A percentile compares a stretch with the other conserved stretches of the same genome.
Evolutionary conservation across 257 asterid genomes (phyloP).

Genomic region (Cinchona pubescens): DNA sequence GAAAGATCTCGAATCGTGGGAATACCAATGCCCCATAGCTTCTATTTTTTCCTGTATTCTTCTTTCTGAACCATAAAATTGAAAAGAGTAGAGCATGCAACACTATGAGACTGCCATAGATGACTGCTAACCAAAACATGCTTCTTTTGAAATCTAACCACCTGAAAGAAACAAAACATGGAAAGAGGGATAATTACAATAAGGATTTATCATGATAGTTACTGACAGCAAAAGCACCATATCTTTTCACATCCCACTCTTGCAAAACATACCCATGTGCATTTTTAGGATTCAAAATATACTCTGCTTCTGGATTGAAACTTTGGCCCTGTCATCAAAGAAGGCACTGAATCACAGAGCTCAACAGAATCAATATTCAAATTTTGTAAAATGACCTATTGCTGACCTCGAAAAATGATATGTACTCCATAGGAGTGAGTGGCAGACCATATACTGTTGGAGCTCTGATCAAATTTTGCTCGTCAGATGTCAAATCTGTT

Average conservation of each 20-base stretch:
- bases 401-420: slow-evolving; percentile 71
- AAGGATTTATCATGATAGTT: not conserved
- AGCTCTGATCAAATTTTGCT: slow-evolving; percentile 30
- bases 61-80: slow-evolving; percentile 47
- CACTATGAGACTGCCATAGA: slow-evolving; percentile 52
- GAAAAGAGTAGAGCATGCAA: slow-evolving; percentile 50
- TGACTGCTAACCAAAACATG: slow-evolving; percentile 82
- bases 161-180: slow-evolving; percentile 34
- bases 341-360: slow-evolving; percentile 25
- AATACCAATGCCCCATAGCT: slow-evolving; percentile 66
- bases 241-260: not conserved
- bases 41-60: slow-evolving; percentile 36
- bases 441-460: slow-evolving; percentile 64
- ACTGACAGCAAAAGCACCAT: not conserved
- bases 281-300: slow-evolving; percentile 62
- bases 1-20: slow-evolving; percentile 82
- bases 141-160: slow-evolving; percentile 87
- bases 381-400: not conserved
- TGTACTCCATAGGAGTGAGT: slow-evolving; percentile 66
- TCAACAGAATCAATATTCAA: not conserved
- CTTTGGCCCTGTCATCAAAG: slow-evolving; percentile 57
- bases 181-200: not conserved
- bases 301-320: slow-evolving; percentile 68
- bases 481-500: slow-evolving; percentile 37
- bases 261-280: slow-evolving; percentile 63